Percentiles rank a stretch among this genome's conserved stretches.
phyloP scores from a whole-genome alignment of 352 stramenopile genomes.

The Phytophthora macrochlamydospora region DNA sequence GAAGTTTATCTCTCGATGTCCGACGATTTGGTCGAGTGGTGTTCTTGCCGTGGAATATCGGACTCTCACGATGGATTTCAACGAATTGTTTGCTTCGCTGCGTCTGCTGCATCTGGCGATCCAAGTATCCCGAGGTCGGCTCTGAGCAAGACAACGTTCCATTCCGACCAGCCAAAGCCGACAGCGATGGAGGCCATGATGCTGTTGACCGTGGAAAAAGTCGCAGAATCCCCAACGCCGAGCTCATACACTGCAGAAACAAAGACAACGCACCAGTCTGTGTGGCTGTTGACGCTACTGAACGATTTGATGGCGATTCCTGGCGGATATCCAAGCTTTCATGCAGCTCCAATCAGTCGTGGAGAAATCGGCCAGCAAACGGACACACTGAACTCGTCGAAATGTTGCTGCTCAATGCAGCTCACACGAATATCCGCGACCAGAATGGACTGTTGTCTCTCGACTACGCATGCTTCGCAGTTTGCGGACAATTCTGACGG shows the following conservation, averaged over 20 bases:
- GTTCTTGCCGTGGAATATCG: no score
- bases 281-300: slow-evolving; percentile 35
- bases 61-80: slow-evolving; percentile 24
- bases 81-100: slow-evolving; percentile 22
- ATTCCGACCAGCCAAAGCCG: slow-evolving; percentile 19
- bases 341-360: slow-evolving; percentile 6
- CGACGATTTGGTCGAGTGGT: neutral
- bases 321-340: slow-evolving; percentile 33
- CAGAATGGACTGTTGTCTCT: no score
- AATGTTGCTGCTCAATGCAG: slow-evolving; percentile 10
- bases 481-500: no score
- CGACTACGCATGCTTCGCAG: no score
- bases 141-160: slow-evolving; percentile 45
- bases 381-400: slow-evolving; percentile 12
- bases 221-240: slow-evolving; percentile 28
- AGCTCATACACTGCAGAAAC: slow-evolving; percentile 12
- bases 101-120: slow-evolving; percentile 10
- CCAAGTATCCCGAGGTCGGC: slow-evolving; percentile 2
- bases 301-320: slow-evolving; percentile 37
- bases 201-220: slow-evolving; percentile 35
- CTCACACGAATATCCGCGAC: no score
- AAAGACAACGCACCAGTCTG: slow-evolving; percentile 37
- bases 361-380: neutral
- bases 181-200: slow-evolving; percentile 36
- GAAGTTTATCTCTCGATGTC: slow-evolving; percentile 41